Evolutionary conservation across 306 rosid genomes (phyloP).

Genomic region (Nissolia schottii): DNA sequence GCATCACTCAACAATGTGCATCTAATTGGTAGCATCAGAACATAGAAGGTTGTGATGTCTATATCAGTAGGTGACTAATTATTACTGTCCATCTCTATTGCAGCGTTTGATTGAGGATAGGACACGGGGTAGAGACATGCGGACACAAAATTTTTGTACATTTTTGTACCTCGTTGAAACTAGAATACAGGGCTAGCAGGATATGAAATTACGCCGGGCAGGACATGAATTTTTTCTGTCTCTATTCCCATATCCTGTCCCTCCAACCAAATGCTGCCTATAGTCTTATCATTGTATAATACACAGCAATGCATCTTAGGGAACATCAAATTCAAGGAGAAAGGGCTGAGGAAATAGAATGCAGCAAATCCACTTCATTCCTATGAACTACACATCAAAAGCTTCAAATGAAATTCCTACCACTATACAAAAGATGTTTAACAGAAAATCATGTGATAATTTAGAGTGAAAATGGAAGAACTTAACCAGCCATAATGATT

Average conservation of each 20-base stretch:
- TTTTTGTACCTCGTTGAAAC: no score
- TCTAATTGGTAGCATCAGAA: background rate
- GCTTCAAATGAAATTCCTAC: background rate
- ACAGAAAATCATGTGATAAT: background rate
- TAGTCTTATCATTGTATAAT: background rate
- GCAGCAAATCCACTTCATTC: background rate
- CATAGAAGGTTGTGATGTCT: background rate
- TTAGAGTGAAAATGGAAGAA: conserved; percentile 5
- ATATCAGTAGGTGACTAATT: background rate
- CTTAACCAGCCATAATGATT: background rate
- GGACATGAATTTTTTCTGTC: no score
- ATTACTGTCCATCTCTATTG: background rate
- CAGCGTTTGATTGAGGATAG: no score
- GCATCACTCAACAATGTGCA: background rate
- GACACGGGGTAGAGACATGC: no score
- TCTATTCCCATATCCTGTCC: no score
- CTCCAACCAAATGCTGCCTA: no score
- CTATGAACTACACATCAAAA: background rate
- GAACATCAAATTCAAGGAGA: background rate
- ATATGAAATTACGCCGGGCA: no score
- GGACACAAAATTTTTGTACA: no score
- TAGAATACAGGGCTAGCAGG: no score
- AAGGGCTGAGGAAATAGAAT: background rate
- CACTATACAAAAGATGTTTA: background rate
- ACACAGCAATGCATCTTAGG: background rate